These are phyloP conservation scores for Lolium rigidum DNA, from an alignment of 176 grass and related monocot species.

Conservation along the genomic window DNA sequence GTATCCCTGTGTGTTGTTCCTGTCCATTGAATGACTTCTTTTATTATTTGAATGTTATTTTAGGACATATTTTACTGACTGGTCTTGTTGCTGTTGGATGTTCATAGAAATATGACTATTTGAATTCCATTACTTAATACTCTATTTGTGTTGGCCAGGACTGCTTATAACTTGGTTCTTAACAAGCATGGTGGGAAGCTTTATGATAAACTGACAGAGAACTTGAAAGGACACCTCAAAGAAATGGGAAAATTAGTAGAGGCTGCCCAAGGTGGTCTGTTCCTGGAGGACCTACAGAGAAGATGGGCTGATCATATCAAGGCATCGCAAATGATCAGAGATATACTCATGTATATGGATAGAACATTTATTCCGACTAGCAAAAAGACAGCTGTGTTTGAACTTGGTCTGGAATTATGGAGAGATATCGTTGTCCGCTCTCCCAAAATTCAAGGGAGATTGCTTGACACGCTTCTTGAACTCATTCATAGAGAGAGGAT, in stretches of 20 bases:
- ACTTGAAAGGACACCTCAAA: conserved; percentile 9
- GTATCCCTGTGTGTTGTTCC: conserved; percentile 4
- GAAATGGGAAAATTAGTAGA: conserved; percentile 27
- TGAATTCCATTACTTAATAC: not conserved
- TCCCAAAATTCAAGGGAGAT: conserved; percentile 27
- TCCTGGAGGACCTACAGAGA: conserved; percentile 15
- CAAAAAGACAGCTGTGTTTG: conserved; percentile 30
- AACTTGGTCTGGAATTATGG: conserved; percentile 24
- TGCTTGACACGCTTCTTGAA: conserved; percentile 50
- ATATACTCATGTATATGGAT: conserved; percentile 28
- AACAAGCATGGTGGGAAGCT: conserved; percentile 20
- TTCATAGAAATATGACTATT: not conserved
- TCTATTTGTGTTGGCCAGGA: conserved; percentile 19
- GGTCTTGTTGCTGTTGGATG: not conserved
- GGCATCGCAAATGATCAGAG: conserved; percentile 30
- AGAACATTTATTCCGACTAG: conserved; percentile 4
- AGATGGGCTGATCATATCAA: conserved; percentile 30
- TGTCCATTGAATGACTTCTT: conserved; percentile 8
- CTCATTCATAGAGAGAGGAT: conserved; percentile 65
- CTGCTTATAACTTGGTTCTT: conserved; percentile 30
- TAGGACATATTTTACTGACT: conserved; percentile 24
- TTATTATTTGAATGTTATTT: conserved; percentile 1
- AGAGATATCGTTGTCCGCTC: conserved; percentile 20
- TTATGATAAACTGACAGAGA: conserved; percentile 8
- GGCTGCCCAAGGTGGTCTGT: conserved; percentile 24